Base-by-base conservation (phyloP, 1,284 basidiomycete species). In the Malassezia equina region DNA sequence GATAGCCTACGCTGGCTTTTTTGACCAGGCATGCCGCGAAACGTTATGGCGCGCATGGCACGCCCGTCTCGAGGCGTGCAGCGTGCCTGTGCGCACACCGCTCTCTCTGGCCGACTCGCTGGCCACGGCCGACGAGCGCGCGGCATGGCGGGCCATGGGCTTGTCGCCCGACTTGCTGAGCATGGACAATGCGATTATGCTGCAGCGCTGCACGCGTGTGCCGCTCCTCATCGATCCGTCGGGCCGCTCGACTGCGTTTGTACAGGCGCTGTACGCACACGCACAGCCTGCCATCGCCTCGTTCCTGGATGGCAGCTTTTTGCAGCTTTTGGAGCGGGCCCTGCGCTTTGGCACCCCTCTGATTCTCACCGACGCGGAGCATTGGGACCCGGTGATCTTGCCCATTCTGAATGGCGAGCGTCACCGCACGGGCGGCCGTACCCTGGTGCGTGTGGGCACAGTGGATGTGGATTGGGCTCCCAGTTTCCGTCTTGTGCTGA, bases 381-480 rank as follows among this genome's bases (percentile, higher is more conserved):
- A 93, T 66, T 82, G 98, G 31, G 95, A 99, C 75, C 94, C 95
- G 0, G 94, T 99, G 62, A 80, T 99, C 57, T 98, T 99, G 69
- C 88, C 93, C 2, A 90, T 99, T 17, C 81, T 99, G 59, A 98
- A 98, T 80, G 89, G 86, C 71, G 94, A 99, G 77, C 87, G 96
- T 41, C 82, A 93, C 34, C 83, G 75, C 21, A 77, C 77, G 2
- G 94, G 94, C 50, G 94, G 94, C 40, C 90, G 94, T 76, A 90
- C 98, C 11, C 83, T 98, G 44, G 96, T 99, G 67, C 87, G 94
- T 44, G 81, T 99, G 24, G 94, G 94, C n/a, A 94, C 81, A 73
- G 93, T 98, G 77, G 95, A 99, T 64, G 96, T 99, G 74, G 94
- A 99, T 76, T 98, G 96, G 76, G 96, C 93, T 0, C 94, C 95